Conservation (phyloP, 2,329 filamentous ascomycete species). For the Chrysoporthe puriensis region DNA sequence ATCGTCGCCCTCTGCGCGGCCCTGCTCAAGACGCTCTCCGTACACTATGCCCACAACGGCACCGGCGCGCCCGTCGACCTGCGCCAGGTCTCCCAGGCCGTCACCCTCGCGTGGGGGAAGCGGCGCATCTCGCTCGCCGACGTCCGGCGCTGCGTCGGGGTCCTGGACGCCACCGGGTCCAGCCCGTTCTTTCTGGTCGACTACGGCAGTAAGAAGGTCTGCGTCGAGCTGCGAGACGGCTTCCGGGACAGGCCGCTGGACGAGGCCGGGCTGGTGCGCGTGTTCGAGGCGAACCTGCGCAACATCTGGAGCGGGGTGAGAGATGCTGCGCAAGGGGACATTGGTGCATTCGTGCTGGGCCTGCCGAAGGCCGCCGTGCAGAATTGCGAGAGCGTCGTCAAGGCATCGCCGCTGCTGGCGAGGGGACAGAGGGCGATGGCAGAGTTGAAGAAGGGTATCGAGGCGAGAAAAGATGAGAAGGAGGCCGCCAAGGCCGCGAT, state of each 20-base stretch:
- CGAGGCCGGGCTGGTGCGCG: constrained; percentile 55
- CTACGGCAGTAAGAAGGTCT: constrained; percentile 59
- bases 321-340: constrained; percentile 36
- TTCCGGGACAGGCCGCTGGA: constrained; percentile 46
- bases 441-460: constrained; percentile 67
- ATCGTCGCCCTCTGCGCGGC: constrained; percentile 67
- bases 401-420: constrained; percentile 59
- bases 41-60: constrained; percentile 73
- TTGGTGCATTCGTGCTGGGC: constrained; percentile 55
- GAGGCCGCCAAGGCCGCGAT: constrained; percentile 35
- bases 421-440: constrained; percentile 72
- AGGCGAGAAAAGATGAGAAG: constrained; percentile 53
- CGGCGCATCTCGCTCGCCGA: constrained; percentile 68
- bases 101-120: constrained; percentile 74
- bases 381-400: constrained; percentile 53
- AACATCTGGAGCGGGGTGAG: constrained; percentile 45
- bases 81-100: constrained; percentile 60
- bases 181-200: constrained; percentile 43
- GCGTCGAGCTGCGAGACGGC: constrained; percentile 57
- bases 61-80: constrained; percentile 65
- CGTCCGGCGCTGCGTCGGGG: constrained; percentile 66
- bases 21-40: constrained; percentile 68
- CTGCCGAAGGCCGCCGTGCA: constrained; percentile 61
- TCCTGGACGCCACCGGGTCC: constrained; percentile 48
- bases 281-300: constrained; percentile 58